Percentiles rank a stretch among this genome's conserved stretches.
Conservation (phyloP, 495 filamentous ascomycete species). For the Pyrenula massariospora region DNA sequence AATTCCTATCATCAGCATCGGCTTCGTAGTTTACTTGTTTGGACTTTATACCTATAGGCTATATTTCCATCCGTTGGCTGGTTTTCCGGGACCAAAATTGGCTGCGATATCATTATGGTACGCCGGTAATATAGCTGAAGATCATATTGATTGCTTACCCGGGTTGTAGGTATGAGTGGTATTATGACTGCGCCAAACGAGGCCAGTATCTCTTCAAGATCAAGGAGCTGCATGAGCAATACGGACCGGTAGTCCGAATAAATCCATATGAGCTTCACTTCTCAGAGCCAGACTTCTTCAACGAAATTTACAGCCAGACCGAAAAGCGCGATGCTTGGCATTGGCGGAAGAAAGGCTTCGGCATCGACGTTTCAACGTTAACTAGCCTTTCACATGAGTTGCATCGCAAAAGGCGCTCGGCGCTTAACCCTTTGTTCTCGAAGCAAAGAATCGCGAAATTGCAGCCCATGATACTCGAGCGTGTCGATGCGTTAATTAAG, state of each 20-base stretch:
- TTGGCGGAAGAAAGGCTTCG: constrained; percentile 1
- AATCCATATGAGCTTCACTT: constrained; percentile 21
- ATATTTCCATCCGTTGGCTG: constrained; percentile 14
- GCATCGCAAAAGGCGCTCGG: constrained; percentile 25
- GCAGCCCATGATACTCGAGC: constrained; percentile 21
- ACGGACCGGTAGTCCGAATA: constrained; percentile 21
- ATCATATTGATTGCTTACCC: neutral
- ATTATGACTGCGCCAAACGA: constrained; percentile 14
- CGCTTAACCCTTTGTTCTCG: constrained; percentile 29
- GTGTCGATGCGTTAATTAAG: constrained; percentile 16
- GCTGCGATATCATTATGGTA: constrained; percentile 25
- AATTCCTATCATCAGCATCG: neutral
- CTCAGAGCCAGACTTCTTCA: constrained; percentile 19
- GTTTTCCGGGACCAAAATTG: constrained; percentile 20
- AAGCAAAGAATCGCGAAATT: constrained; percentile 20
- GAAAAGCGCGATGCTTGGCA: constrained; percentile 15
- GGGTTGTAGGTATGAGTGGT: constrained; percentile 15
- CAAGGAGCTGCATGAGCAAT: constrained; percentile 8
- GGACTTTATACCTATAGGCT: constrained; percentile 13
- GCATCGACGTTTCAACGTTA: constrained; percentile 12
- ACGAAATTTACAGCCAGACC: constrained; percentile 14
- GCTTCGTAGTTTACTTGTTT: neutral
- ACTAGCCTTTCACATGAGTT: constrained; percentile 19
- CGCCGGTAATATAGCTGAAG: constrained; percentile 1
- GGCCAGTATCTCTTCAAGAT: constrained; percentile 12